These are phyloP conservation scores for Coelastrella sp. DNA, from an alignment of 139 green algal genomes.

Conservation along the genomic window DNA sequence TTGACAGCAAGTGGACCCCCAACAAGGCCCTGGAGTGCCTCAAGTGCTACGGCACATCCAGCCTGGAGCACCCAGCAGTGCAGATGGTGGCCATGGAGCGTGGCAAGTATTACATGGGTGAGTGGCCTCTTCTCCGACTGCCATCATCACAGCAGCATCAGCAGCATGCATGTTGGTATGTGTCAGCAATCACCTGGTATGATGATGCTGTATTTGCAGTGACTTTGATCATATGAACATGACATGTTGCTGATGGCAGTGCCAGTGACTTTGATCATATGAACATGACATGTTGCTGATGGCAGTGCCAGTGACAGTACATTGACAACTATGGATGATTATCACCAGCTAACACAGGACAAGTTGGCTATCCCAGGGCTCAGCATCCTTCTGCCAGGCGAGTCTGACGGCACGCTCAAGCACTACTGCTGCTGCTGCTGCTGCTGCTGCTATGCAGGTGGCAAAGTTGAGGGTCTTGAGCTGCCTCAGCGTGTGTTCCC, in stretches of 20 bases:
- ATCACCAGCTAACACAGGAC: too few relatives aligned
- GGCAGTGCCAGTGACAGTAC: too few relatives aligned
- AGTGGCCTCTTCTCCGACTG: neutral
- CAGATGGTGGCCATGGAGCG: conserved; percentile 90
- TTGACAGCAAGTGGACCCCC: conserved; percentile 76
- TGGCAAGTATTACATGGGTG: conserved; percentile 85
- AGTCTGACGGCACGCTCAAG: neutral
- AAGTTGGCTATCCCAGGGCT: too few relatives aligned
- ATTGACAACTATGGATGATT: too few relatives aligned
- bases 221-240: too few relatives aligned
- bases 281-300: too few relatives aligned
- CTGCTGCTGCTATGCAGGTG: conserved; percentile 19
- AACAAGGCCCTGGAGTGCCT: conserved; percentile 85
- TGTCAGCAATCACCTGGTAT: too few relatives aligned
- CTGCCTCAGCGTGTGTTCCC: conserved; percentile 86
- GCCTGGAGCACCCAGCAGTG: conserved; percentile 87
- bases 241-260: too few relatives aligned
- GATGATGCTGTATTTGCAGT: neutral
- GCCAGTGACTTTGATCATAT: too few relatives aligned
- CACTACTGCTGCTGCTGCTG: conserved; percentile 1
- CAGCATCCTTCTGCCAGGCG: neutral
- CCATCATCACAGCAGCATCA: neutral
- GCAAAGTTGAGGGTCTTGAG: conserved; percentile 79
- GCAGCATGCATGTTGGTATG: too few relatives aligned
- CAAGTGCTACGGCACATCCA: conserved; percentile 87